Evolutionary conservation across 208 protist species (phyloP), one percentile per base, ranked within the genome.

Genomic region (Acanthamoeba culbertsoni): DNA sequence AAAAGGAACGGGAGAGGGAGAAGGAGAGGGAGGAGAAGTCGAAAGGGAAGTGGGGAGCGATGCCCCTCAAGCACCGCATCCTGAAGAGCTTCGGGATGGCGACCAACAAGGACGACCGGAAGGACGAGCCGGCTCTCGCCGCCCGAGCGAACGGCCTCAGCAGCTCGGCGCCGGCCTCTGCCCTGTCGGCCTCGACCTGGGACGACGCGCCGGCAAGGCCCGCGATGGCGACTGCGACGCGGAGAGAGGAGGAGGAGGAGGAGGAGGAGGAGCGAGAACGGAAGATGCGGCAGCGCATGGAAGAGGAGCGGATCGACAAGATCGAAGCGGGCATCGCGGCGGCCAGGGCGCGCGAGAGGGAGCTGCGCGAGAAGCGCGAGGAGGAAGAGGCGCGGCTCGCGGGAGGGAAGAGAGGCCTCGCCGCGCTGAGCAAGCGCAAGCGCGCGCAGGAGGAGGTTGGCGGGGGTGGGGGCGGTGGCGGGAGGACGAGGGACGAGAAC

Each of bases 41-140:
- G 8, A 68, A 68, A 68, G 63, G 37, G 35, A 77, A 77, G 68
- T 77, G 68, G 68, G 68, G 68, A 48, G 68, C 68, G 2, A 77
- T 77, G 68, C 68, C 68, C 68, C 68, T 77, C 68, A 77, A 77
- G 68, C 46, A 77, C 68, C 33, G 68, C 2, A 77, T 77, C 37
- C 68, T 77, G 20, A 77, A 77, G 68, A 77, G 42, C 20, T 77
- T 42, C 26, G 68, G 68, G 37, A 77, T 77, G 37, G 37, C 68
- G 37, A 77, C 68, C 18, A n/a, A n/a, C n/a, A 77, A 77, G 68
- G 68, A 77, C n/a, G 59, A 65, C 59, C 59, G 59, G 59, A 65
- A 31, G 68, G 68, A 46, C 68, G 20, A 75, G 5, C 8, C 63
- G 33, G 23, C 63, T 26, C 8, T n/a, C 59, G 28, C 59, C n/a